phyloP scores from a whole-genome alignment of 331 rosid species.

The Quercus lobata region DNA sequence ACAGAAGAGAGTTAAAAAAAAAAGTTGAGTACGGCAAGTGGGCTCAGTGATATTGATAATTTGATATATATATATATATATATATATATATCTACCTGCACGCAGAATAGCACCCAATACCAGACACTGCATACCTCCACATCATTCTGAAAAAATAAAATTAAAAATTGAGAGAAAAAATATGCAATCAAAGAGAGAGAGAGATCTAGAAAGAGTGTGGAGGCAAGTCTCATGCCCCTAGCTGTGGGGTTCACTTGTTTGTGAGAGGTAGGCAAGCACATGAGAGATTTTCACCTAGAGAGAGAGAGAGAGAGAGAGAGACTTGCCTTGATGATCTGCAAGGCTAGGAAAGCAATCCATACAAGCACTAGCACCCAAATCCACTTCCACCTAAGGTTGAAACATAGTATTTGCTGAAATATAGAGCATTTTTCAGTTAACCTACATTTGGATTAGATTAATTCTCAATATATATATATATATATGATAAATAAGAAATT shows the following conservation, averaged over 20 bases:
- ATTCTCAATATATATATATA: too few species aligned
- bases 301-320: background rate
- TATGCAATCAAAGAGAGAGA: background rate
- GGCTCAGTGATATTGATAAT: background rate
- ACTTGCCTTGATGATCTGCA: conserved; percentile 70
- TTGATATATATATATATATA: too few species aligned
- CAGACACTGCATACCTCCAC: conserved; percentile 49
- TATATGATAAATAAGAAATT: too few species aligned
- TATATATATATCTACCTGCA: conserved; percentile 39
- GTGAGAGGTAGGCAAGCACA: too few species aligned
- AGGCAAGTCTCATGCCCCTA: too few species aligned
- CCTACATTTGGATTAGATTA: too few species aligned
- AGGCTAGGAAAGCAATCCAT: conserved; percentile 67
- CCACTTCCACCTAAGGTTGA: conserved; percentile 79
- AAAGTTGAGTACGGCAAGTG: background rate
- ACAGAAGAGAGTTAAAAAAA: background rate
- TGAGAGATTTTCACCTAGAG: background rate
- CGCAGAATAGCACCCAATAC: conserved; percentile 82
- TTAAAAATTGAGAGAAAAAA: background rate
- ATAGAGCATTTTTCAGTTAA: conserved; percentile 5
- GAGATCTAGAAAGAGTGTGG: background rate
- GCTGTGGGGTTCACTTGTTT: too few species aligned
- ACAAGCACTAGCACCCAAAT: conserved; percentile 43
- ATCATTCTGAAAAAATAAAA: conserved; percentile 48
- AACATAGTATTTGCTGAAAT: conserved; percentile 57